Percentiles rank a stretch among this genome's conserved stretches.
These are phyloP conservation scores for Neocatenulostroma microsporum DNA, from an alignment of 2,329 filamentous ascomycete genomes.

Conservation along the genomic window DNA sequence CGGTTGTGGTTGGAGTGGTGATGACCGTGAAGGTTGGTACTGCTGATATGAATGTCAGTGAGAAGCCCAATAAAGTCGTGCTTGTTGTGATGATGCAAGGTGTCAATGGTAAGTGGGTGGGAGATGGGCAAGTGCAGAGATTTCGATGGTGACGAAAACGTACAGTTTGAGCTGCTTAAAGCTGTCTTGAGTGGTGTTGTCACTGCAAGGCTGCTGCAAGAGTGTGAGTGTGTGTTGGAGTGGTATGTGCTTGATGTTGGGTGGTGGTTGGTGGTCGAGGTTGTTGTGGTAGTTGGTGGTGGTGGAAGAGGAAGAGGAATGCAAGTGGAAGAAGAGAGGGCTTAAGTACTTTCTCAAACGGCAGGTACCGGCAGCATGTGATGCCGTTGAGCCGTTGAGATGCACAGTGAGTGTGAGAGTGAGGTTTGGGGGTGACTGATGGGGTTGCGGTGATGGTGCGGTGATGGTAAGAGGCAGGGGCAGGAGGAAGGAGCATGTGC, in stretches of 20 bases:
- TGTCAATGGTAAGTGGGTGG: no score
- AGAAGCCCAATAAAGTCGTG: not conserved
- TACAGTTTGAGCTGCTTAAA: no score
- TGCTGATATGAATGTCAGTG: slow-evolving; percentile 1
- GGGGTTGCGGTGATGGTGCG: not conserved
- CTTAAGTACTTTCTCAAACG: slow-evolving; percentile 2
- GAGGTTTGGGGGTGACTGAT: slow-evolving; percentile 1
- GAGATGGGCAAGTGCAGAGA: no score
- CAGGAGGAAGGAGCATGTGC: no score
- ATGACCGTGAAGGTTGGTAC: not conserved
- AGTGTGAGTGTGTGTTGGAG: no score
- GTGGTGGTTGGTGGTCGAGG: not conserved
- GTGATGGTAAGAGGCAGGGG: no score
- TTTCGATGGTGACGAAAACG: no score
- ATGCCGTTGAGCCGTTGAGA: not conserved
- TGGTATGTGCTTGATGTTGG: not conserved
- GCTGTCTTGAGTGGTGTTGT: no score
- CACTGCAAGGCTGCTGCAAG: no score
- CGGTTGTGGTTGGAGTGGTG: slow-evolving; percentile 2
- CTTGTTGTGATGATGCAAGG: no score
- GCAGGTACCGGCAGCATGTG: not conserved
- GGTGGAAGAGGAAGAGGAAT: slow-evolving; percentile 6
- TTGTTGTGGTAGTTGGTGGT: slow-evolving; percentile 4
- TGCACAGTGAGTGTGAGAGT: slow-evolving; percentile 4
- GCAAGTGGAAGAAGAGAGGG: slow-evolving; percentile 2